phyloP scores from a whole-genome alignment of 176 grass and related monocot species.

The Triticum monococcum region DNA sequence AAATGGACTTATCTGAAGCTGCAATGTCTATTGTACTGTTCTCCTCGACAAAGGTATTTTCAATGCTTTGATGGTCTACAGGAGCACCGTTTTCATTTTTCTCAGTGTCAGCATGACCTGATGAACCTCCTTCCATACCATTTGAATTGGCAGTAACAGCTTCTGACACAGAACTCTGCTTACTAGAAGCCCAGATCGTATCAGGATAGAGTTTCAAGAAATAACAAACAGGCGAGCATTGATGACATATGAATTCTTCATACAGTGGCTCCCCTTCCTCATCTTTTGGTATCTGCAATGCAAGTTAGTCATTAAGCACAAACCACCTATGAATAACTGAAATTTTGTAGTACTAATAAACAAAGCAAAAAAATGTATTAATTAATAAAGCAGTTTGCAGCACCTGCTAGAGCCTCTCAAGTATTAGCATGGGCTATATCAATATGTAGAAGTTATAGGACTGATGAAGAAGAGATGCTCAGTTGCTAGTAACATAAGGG shows the following conservation, averaged over 20 bases:
- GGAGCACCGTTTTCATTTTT: conserved; percentile 33
- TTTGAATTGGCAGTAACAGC: conserved; percentile 32
- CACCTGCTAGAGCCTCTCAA: background rate
- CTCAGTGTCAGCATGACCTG: conserved; percentile 14
- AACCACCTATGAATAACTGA: conserved; percentile 11
- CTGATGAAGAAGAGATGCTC: too few relatives aligned
- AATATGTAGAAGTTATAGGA: too few relatives aligned
- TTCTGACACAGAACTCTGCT: conserved; percentile 41
- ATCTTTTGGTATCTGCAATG: conserved; percentile 75
- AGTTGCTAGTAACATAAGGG: too few relatives aligned
- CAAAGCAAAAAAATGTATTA: background rate
- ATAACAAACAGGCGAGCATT: conserved; percentile 67
- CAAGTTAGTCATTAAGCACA: conserved; percentile 1
- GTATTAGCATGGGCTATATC: too few relatives aligned
- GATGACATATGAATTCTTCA: conserved; percentile 89
- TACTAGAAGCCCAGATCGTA: conserved; percentile 53
- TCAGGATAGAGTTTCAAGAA: conserved; percentile 84
- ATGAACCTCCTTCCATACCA: conserved; percentile 40
- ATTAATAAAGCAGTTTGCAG: background rate
- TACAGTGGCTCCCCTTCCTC: conserved; percentile 87
- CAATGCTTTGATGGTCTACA: conserved; percentile 26
- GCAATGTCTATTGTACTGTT: conserved; percentile 13
- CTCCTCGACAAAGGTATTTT: conserved; percentile 16
- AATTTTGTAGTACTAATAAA: background rate
- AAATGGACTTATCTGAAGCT: conserved; percentile 33